Conservation (phyloP, 1,284 basidiomycete species). For the Meripilus lineatus region DNA sequence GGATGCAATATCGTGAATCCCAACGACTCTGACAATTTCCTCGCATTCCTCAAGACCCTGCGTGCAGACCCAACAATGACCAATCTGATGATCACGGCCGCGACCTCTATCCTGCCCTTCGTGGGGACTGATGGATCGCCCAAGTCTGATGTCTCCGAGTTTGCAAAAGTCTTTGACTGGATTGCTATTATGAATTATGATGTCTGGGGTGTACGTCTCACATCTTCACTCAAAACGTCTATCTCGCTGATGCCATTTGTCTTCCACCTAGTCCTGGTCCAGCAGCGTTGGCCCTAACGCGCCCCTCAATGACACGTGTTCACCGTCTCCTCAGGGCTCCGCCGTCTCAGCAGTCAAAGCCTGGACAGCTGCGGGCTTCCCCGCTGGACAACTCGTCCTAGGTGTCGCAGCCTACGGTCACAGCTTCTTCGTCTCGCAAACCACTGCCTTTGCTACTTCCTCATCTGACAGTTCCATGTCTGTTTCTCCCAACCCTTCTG, state of each 20-base stretch:
- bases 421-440: constrained; percentile 32
- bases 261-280: constrained; percentile 31
- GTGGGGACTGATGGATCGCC: constrained; percentile 45
- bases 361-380: constrained; percentile 64
- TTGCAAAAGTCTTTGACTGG: constrained; percentile 59
- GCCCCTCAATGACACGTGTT: constrained; percentile 59
- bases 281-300: constrained; percentile 58
- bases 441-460: constrained; percentile 23
- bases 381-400: constrained; percentile 56
- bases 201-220: constrained; percentile 42
- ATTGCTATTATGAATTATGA: constrained; percentile 76
- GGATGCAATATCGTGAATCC: constrained; percentile 60
- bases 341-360: constrained; percentile 54
- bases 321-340: constrained; percentile 45
- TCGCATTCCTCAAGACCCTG: constrained; percentile 51
- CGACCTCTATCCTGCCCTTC: constrained; percentile 54
- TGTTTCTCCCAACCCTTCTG: constrained; percentile 7
- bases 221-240: not conserved
- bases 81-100: constrained; percentile 49
- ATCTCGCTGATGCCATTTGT: not conserved
- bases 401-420: constrained; percentile 59
- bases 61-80: constrained; percentile 27
- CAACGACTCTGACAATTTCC: constrained; percentile 58
- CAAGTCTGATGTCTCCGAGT: constrained; percentile 50
- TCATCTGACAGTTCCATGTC: constrained; percentile 5